Evolutionary conservation across 139 green algal species (phyloP).

Genomic region (Zygnema cylindricum): DNA sequence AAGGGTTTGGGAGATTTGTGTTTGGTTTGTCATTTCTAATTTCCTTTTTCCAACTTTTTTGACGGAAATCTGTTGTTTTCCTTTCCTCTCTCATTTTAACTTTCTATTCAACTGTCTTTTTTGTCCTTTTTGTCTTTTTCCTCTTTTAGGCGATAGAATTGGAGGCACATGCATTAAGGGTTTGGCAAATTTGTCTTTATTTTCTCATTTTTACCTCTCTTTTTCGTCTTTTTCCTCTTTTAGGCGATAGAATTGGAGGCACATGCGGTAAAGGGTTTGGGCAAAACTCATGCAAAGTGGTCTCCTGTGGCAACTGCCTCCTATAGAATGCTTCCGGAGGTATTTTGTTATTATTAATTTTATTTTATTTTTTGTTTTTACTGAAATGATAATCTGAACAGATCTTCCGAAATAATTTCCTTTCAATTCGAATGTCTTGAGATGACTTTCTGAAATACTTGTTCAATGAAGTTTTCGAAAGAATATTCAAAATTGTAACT

Average conservation of each 20-base stretch:
- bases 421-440: too few species aligned
- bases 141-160: slow-evolving; percentile 76
- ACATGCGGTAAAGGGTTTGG: slow-evolving; percentile 86
- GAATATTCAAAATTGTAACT: too few species aligned
- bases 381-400: too few species aligned
- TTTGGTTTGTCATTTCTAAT: too few species aligned
- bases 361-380: too few species aligned
- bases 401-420: too few species aligned
- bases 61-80: neutral
- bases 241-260: slow-evolving; percentile 89
- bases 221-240: neutral
- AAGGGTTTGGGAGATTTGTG: too few species aligned
- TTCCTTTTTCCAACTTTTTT: too few species aligned
- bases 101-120: slow-evolving; percentile 53
- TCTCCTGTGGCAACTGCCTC: slow-evolving; percentile 94
- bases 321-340: slow-evolving; percentile 88
- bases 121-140: neutral
- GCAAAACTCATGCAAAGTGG: slow-evolving; percentile 97
- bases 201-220: neutral
- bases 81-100: neutral
- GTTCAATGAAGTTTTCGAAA: too few species aligned
- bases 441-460: too few species aligned
- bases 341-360: too few species aligned
- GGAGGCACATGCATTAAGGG: slow-evolving; percentile 90
- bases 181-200: too few species aligned